These are phyloP conservation scores for Neckera pumila DNA, from an alignment of 225 moss, liverwort and hornwort genomes.

Conservation along the genomic window DNA sequence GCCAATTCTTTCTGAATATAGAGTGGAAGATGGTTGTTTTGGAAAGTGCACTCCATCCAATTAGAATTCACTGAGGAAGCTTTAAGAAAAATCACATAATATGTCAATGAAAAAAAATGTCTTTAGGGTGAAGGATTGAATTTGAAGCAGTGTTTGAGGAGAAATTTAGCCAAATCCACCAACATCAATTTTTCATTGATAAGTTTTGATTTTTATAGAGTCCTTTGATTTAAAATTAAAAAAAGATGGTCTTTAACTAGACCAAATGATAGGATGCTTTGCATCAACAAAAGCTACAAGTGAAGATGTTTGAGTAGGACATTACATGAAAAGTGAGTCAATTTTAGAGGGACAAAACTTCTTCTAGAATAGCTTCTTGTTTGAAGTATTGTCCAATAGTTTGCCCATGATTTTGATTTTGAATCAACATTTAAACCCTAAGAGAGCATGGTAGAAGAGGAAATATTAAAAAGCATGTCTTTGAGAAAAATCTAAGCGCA, in stretches of 20 bases:
- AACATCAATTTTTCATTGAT: neutral
- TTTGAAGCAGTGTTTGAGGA: fast-evolving
- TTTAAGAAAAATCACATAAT: neutral
- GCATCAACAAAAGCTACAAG: neutral
- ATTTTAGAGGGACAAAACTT: neutral
- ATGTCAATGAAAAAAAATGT: neutral
- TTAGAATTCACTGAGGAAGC: neutral
- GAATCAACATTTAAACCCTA: neutral
- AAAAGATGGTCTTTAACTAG: neutral
- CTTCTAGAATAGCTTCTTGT: neutral
- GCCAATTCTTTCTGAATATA: too few species aligned
- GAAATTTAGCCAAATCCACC: neutral
- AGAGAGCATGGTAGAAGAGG: neutral
- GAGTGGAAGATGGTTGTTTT: neutral
- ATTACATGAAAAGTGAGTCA: fast-evolving
- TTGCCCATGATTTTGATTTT: neutral
- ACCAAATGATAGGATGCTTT: neutral
- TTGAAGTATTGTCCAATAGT: neutral
- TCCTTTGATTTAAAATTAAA: neutral
- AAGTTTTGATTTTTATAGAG: neutral
- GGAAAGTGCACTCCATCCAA: neutral
- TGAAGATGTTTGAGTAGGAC: fast-evolving
- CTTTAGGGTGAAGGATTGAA: neutral
- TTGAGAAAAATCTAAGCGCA: neutral
- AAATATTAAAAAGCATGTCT: neutral